These are phyloP conservation scores for Begonia loranthoides DNA, from an alignment of 306 rosid species.

Conservation along the genomic window DNA sequence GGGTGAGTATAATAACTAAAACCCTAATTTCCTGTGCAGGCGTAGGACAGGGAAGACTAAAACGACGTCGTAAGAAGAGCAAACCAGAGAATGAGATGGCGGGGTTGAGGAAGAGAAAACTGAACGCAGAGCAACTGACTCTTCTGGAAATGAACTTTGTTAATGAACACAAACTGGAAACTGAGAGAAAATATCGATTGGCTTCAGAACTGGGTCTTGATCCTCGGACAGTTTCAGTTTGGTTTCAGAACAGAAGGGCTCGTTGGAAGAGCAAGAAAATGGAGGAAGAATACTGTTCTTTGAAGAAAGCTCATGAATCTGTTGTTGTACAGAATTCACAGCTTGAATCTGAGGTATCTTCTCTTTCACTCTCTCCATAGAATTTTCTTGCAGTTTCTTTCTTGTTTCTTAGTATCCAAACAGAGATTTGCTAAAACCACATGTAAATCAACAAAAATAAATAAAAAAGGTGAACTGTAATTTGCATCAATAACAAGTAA, in stretches of 20 bases:
- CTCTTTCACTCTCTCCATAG: not conserved
- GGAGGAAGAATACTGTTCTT: constrained; percentile 59
- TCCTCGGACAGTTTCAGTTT: constrained; percentile 84
- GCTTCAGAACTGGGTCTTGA: constrained; percentile 83
- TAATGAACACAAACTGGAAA: constrained; percentile 67
- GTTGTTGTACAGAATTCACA: constrained; percentile 42
- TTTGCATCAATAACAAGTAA: too few species aligned
- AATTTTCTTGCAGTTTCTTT: not conserved
- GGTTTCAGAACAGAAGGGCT: constrained; percentile 94
- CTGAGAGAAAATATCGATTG: constrained; percentile 58
- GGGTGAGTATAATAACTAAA: too few species aligned
- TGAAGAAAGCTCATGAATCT: constrained; percentile 44
- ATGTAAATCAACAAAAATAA: too few species aligned
- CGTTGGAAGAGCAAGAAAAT: constrained; percentile 93
- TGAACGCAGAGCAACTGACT: constrained; percentile 50
- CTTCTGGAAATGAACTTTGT: constrained; percentile 55
- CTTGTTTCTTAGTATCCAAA: too few species aligned
- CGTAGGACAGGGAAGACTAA: constrained; percentile 22
- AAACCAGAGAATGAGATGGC: constrained; percentile 27
- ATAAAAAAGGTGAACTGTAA: too few species aligned
- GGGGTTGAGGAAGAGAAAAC: constrained; percentile 55
- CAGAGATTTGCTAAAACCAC: too few species aligned
- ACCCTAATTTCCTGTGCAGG: too few species aligned
- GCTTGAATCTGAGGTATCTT: constrained; percentile 54
- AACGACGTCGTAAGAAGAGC: constrained; percentile 61